Evolutionary conservation across 176 grass and related monocot genomes (phyloP).

Genomic region (Carex scoparia): DNA sequence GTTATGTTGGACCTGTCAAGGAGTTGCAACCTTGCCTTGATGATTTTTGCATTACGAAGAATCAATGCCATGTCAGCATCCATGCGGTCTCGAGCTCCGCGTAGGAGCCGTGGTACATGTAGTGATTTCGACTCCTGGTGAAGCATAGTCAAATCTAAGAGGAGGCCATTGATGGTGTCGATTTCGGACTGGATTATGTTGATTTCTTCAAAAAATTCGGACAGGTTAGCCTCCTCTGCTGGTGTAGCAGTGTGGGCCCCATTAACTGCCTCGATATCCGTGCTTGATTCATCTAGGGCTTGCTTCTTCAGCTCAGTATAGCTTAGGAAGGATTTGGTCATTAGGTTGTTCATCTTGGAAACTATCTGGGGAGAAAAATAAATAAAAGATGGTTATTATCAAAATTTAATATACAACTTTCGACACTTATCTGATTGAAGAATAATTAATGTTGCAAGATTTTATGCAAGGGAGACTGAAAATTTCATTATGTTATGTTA

Average conservation of each 20-base stretch:
- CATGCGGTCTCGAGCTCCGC: conserved; percentile 34
- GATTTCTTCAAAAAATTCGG: conserved; percentile 34
- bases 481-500: not conserved
- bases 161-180: conserved; percentile 25
- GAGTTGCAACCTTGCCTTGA: conserved; percentile 37
- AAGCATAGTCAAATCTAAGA: conserved; percentile 30
- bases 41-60: conserved; percentile 38
- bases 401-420: not conserved
- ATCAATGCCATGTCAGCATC: conserved; percentile 35
- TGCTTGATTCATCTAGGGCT: not conserved
- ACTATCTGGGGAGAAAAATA: not conserved
- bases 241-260: not conserved
- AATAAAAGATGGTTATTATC: not conserved
- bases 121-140: conserved; percentile 32
- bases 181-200: conserved; percentile 32
- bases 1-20: conserved; percentile 33
- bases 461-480: not conserved
- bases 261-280: conserved; percentile 10
- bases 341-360: conserved; percentile 31
- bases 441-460: not conserved
- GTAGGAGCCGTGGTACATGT: conserved; percentile 31
- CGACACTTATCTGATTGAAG: not conserved
- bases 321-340: conserved; percentile 31
- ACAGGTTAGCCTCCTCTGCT: conserved; percentile 19
- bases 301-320: conserved; percentile 25